These are phyloP conservation scores for Galerina sulciceps DNA, from an alignment of 768 basidiomycete genomes.

Conservation along the genomic window DNA sequence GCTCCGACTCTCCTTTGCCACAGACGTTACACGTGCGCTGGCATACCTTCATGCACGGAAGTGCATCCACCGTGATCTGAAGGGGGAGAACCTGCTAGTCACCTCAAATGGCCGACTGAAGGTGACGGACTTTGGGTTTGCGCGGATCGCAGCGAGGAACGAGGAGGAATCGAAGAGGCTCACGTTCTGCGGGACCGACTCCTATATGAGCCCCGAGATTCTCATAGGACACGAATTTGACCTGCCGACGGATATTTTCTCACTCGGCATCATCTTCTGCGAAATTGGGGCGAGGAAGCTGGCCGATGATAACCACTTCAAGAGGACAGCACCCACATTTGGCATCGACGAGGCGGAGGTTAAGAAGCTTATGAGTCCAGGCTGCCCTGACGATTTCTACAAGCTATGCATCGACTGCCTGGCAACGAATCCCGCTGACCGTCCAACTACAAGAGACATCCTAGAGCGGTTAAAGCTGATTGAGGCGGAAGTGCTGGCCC, in stretches of 20 bases:
- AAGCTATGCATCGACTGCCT: constrained; percentile 82
- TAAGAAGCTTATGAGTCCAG: constrained; percentile 62
- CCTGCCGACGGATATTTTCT: constrained; percentile 93
- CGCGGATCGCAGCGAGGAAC: constrained; percentile 90
- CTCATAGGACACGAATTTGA: constrained; percentile 90
- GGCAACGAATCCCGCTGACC: constrained; percentile 58
- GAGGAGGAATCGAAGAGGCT: constrained; percentile 87
- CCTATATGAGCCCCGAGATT: constrained; percentile 98
- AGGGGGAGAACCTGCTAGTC: constrained; percentile 97
- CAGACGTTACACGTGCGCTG: constrained; percentile 92
- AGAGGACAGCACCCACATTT: constrained; percentile 80
- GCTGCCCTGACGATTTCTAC: constrained; percentile 81
- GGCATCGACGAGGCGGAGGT: constrained; percentile 80
- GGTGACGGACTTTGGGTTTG: constrained; percentile 98
- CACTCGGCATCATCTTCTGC: constrained; percentile 90
- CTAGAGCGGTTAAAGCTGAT: constrained; percentile 80
- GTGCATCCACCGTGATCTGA: constrained; percentile 89
- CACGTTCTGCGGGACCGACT: constrained; percentile 88
- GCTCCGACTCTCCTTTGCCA: constrained; percentile 91
- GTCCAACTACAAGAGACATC: constrained; percentile 81
- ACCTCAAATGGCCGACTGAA: constrained; percentile 94
- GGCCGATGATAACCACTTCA: constrained; percentile 82
- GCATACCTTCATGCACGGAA: constrained; percentile 96
- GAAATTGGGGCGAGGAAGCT: constrained; percentile 86
- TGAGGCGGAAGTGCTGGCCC: constrained; percentile 79